Percentiles rank a stretch among this genome's conserved stretches.
These are phyloP conservation scores for Penicillium concentricum DNA, from an alignment of 2,329 filamentous ascomycete genomes.

Conservation along the genomic window DNA sequence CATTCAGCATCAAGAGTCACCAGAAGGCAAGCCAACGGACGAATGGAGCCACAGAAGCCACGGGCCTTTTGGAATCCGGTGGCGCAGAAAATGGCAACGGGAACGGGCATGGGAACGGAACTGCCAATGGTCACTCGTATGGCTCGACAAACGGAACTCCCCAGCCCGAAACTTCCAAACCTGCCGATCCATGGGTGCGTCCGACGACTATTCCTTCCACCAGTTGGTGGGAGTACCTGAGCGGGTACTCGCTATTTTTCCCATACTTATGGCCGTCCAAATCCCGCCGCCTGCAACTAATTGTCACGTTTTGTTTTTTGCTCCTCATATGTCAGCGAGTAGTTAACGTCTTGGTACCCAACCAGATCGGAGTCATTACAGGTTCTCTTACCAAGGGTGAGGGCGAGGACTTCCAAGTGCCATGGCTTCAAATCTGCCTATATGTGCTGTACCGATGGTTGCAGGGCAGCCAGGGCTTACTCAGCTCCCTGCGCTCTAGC, in stretches of 20 bases:
- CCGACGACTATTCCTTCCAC: conserved; percentile 81
- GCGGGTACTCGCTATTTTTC: conserved; percentile 90
- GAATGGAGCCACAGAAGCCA: conserved; percentile 45
- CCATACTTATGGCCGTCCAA: conserved; percentile 95
- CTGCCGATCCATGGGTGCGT: conserved; percentile 77
- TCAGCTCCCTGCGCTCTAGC: conserved; percentile 77
- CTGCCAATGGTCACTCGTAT: conserved; percentile 51
- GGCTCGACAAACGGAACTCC: conserved; percentile 48
- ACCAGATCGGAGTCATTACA: conserved; percentile 78
- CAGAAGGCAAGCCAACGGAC: conserved; percentile 29
- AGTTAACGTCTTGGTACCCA: conserved; percentile 82
- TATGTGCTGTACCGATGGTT: conserved; percentile 78
- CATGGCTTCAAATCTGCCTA: conserved; percentile 71
- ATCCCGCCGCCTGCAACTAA: conserved; percentile 68
- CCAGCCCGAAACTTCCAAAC: conserved; percentile 43
- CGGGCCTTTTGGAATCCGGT: conserved; percentile 41
- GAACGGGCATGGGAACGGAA: conserved; percentile 46
- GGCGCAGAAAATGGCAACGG: conserved; percentile 47
- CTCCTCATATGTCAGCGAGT: conserved; percentile 77
- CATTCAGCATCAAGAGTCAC: conserved; percentile 47
- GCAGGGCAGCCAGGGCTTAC: conserved; percentile 82
- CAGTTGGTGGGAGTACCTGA: conserved; percentile 94
- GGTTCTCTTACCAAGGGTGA: conserved; percentile 64
- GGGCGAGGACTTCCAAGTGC: conserved; percentile 56
- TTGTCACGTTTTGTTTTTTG: conserved; percentile 78